Conservation (phyloP, 106 monocot genomes). For the Acorus calamus region DNA sequence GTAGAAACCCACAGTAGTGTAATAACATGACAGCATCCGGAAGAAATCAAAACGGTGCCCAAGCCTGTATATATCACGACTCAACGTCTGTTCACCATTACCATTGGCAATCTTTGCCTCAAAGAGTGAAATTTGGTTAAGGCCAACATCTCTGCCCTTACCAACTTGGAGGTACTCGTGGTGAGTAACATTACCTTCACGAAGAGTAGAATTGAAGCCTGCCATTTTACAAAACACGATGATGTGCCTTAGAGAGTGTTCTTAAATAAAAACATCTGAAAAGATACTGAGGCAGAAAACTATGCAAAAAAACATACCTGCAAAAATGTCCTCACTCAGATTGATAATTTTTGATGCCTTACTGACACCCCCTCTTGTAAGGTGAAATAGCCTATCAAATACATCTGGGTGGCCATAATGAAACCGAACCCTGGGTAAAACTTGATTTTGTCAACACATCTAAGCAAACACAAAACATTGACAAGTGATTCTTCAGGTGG, state of each 20-base stretch:
- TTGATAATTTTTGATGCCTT: slow-evolving; percentile 94
- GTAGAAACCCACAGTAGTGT: slow-evolving; percentile 88
- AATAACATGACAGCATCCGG: slow-evolving; percentile 92
- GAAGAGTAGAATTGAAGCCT: slow-evolving; percentile 93
- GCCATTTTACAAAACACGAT: background rate
- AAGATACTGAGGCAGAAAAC: too few species aligned
- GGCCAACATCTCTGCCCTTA: slow-evolving; percentile 92
- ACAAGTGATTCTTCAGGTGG: too few species aligned
- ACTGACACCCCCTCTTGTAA: slow-evolving; percentile 83
- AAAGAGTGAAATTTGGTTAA: slow-evolving; percentile 92
- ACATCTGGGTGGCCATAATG: slow-evolving; percentile 98
- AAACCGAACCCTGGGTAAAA: slow-evolving; percentile 72
- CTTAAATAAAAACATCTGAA: too few species aligned
- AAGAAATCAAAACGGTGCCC: slow-evolving; percentile 98
- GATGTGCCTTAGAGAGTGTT: too few species aligned
- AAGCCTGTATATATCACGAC: slow-evolving; percentile 83
- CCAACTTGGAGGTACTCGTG: slow-evolving; percentile 97
- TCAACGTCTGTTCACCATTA: slow-evolving; percentile 91
- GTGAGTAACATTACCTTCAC: slow-evolving; percentile 88
- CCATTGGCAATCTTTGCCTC: slow-evolving; percentile 96
- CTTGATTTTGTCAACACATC: too few species aligned
- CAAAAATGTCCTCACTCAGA: slow-evolving; percentile 89
- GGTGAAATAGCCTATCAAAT: slow-evolving; percentile 88
- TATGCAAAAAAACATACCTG: slow-evolving; percentile 27
- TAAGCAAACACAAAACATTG: too few species aligned